A percentile compares a stretch with the other conserved stretches of the same genome.
phyloP scores from a whole-genome alignment of 2,329 filamentous ascomycete genomes.

The Grosmannia huntii region DNA sequence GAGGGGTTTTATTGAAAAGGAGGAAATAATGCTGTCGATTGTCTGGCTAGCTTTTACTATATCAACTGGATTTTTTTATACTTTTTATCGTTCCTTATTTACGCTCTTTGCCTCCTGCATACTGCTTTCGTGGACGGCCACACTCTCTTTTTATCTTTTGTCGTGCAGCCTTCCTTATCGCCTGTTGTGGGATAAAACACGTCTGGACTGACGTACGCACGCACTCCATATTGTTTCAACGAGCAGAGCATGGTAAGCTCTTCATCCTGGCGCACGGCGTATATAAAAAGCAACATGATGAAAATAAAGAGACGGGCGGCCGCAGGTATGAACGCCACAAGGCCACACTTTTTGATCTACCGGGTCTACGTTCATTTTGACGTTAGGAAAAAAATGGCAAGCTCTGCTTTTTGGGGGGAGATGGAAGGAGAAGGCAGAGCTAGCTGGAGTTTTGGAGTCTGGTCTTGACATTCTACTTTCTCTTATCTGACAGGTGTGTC shows the following conservation, averaged over 20 bases:
- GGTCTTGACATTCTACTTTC: conserved; percentile 1
- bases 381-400: not conserved
- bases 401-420: not conserved
- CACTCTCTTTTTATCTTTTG: not conserved
- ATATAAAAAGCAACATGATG: not conserved
- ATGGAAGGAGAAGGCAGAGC: not conserved
- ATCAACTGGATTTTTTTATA: not conserved
- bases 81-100: not conserved
- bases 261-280: not conserved
- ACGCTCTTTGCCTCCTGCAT: not conserved
- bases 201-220: not conserved
- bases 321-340: not conserved
- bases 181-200: not conserved
- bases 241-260: not conserved
- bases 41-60: not conserved
- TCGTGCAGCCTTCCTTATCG: not conserved
- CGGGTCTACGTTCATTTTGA: not conserved
- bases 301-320: not conserved
- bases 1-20: not conserved
- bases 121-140: not conserved
- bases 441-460: conserved; percentile 8
- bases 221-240: not conserved
- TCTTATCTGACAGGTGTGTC: not conserved
- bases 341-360: not conserved
- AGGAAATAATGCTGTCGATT: not conserved